A percentile compares a stretch with the other conserved stretches of the same genome.
Conservation (phyloP, 305 asterid genomes). For the Fraxinus albicans region DNA sequence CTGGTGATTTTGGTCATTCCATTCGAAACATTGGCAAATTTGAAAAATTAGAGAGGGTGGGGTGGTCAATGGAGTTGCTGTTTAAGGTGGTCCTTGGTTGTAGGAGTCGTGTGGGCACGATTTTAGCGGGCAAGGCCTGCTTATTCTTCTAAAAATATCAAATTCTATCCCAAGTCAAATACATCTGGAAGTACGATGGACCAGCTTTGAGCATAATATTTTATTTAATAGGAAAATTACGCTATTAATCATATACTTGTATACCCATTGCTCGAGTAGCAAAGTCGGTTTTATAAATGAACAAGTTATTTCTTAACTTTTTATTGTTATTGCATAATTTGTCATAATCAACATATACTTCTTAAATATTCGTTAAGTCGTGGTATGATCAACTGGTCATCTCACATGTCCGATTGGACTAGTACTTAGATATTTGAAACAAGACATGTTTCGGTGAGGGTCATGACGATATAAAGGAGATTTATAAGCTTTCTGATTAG, state of each 20-base stretch:
- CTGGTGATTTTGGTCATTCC: background rate
- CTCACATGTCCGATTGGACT: background rate
- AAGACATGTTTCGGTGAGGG: background rate
- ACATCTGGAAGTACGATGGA: background rate
- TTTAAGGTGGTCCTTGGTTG: slow-evolving; percentile 49
- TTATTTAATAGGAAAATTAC: background rate
- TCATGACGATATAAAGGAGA: background rate
- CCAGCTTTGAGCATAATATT: background rate
- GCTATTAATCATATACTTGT: background rate
- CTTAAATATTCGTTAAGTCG: background rate
- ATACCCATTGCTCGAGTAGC: background rate
- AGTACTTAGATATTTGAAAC: background rate
- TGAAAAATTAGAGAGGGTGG: slow-evolving; percentile 2
- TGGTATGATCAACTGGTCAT: background rate
- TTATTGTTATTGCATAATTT: too few species aligned
- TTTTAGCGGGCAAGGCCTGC: slow-evolving; percentile 8
- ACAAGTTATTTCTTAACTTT: background rate
- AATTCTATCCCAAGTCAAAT: background rate
- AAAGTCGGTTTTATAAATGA: background rate
- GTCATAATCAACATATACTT: too few species aligned
- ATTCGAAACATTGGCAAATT: background rate
- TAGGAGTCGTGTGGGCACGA: slow-evolving; percentile 49
- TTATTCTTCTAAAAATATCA: background rate
- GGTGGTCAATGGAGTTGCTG: slow-evolving; percentile 11
- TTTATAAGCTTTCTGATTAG: background rate